A percentile compares a stretch with the other conserved stretches of the same genome.
phyloP scores from a whole-genome alignment of 2,329 filamentous ascomycete genomes.

The Venturia aucupariae region DNA sequence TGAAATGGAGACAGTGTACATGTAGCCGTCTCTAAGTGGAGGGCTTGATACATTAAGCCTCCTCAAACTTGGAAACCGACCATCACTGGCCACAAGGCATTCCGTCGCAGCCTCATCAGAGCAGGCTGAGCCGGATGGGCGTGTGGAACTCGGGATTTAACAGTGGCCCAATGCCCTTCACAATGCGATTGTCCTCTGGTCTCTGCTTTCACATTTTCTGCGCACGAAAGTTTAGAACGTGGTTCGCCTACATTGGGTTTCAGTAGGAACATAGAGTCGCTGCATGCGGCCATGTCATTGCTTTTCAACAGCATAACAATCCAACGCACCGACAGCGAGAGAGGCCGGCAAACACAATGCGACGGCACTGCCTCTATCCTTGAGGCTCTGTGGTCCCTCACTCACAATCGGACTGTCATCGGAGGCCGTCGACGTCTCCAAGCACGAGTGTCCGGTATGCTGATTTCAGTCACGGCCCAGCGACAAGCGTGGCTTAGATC shows the following conservation, averaged over 20 bases:
- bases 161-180: not conserved
- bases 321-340: not conserved
- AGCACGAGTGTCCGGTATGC: not conserved
- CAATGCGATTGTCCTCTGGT: not conserved
- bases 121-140: slow-evolving; percentile 1
- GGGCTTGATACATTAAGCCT: not conserved
- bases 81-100: not conserved
- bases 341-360: not conserved
- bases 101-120: not conserved
- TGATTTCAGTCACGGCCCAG: not conserved
- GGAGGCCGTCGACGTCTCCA: not conserved
- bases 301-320: not conserved
- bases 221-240: not conserved
- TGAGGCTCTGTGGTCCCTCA: not conserved
- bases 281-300: not conserved
- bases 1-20: not conserved
- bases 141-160: not conserved
- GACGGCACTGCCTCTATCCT: not conserved
- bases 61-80: not conserved
- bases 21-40: not conserved
- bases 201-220: not conserved
- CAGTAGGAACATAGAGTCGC: not conserved
- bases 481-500: not conserved
- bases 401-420: not conserved
- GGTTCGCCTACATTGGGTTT: not conserved